phyloP scores from a whole-genome alignment of 2,329 filamentous ascomycete species.

The Diplodia mutila region DNA sequence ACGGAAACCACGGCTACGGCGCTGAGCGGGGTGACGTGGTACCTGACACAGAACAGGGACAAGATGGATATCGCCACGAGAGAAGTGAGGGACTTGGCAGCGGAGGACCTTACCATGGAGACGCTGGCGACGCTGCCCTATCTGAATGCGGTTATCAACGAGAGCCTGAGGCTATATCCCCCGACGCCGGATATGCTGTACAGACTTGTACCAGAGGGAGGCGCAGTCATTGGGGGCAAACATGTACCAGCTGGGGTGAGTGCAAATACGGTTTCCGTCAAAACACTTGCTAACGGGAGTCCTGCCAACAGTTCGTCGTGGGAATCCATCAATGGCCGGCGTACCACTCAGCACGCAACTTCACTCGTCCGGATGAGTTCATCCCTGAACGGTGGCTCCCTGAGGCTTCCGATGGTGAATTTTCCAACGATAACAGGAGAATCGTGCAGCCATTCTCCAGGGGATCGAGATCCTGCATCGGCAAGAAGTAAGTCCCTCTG shows the following conservation, averaged over 20 bases:
- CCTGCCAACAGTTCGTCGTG: background rate
- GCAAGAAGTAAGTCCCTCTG: conserved; percentile 38
- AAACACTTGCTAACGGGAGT: conserved; percentile 30
- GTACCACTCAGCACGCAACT: conserved; percentile 35
- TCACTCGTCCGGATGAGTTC: conserved; percentile 34
- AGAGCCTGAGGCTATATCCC: conserved; percentile 50
- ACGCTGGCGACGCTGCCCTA: background rate
- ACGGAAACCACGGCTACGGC: conserved; percentile 50
- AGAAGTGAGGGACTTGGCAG: background rate
- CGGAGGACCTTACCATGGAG: conserved; percentile 24
- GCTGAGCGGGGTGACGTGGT: conserved; percentile 42
- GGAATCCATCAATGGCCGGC: conserved; percentile 29
- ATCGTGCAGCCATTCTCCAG: conserved; percentile 33
- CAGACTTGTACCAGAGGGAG: conserved; percentile 37
- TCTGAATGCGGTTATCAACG: conserved; percentile 39
- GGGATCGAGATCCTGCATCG: conserved; percentile 38
- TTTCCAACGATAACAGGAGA: conserved; percentile 31
- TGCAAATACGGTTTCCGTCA: too few relatives aligned
- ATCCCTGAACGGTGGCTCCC: conserved; percentile 42
- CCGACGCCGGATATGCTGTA: conserved; percentile 44
- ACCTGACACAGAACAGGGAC: conserved; percentile 33
- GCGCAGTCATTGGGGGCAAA: conserved; percentile 32
- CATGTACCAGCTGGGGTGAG: conserved; percentile 29
- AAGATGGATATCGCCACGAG: background rate
- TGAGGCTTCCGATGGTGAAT: conserved; percentile 30